Base-by-base conservation (phyloP, 2,329 filamentous ascomycete genomes). In the Westerdykella ornata region DNA sequence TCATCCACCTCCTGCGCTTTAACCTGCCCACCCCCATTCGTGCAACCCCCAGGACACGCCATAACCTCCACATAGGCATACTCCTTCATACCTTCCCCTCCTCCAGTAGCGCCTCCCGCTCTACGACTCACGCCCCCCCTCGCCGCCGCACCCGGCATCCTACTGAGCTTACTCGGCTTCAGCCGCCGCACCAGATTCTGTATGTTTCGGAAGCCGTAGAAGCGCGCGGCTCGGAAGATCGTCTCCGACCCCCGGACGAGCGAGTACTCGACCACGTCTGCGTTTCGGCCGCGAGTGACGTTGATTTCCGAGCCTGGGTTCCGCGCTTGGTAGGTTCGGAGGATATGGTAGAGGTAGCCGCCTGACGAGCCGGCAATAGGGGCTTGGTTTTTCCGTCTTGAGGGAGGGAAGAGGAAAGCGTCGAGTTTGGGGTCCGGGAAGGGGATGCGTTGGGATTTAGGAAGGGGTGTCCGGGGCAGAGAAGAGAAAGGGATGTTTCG, bases 31-130 rank as follows among this genome's bases (percentile, higher is more conserved):
- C 92, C 92, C 2, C 92, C 92, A 56, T 98, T 98, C 41, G 92
- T 98, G 69, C 92, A 98, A 3, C 92, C 92, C n/a, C 92, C 92
- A 0, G 92, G 92, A 65, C 92, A 98, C 12, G 92, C 92, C 92
- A 98, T 98, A 44, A 98, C 92, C 68, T 98, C 92, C 19, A 97
- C 85, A 66, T 94, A 97, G n/a, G 84, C 77, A 63, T 89, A 89
- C 28, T 95, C 87, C 76, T 75, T 33, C 70, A 76, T 52, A 67
- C 74, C 19, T 72, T 80, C 76, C 39, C 72, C 75, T 1, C 74
- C 77, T 35, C 77, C 73, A 0, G 76, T 74, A 47, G 74, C 82
- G 2, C 81, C 51, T 1, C 88, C 88, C 1, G 88, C 87, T 71
- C 95, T 82, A 42, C 85, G 48, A 26, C 54, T 57, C 3, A 53